These are phyloP conservation scores for Clitocybe nebularis DNA, from an alignment of 1,284 basidiomycete genomes.

Conservation along the genomic window DNA sequence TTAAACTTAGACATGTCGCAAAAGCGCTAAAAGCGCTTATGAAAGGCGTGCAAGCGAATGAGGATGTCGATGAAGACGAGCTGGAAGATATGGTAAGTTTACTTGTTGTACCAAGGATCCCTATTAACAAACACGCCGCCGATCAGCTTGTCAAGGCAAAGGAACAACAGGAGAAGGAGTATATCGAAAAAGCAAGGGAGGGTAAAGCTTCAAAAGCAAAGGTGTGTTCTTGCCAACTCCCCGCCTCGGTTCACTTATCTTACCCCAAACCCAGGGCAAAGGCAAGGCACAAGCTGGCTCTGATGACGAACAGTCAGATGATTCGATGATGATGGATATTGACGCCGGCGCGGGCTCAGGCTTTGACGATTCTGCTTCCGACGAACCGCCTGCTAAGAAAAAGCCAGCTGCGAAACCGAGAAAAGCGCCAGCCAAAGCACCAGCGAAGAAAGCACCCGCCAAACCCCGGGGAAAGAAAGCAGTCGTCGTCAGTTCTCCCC, in stretches of 20 bases:
- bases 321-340: constrained; percentile 78
- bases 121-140: background rate
- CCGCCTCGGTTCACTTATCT: background rate
- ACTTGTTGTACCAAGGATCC: background rate
- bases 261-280: constrained; percentile 41
- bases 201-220: constrained; percentile 36
- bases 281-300: constrained; percentile 34
- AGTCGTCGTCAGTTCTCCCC: constrained; percentile 25
- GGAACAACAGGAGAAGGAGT: constrained; percentile 62
- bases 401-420: constrained; percentile 25
- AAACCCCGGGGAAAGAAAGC: constrained; percentile 46
- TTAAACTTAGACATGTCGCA: constrained; percentile 59
- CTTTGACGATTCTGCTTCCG: constrained; percentile 48
- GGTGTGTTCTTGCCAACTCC: constrained; percentile 12
- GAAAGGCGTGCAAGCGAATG: constrained; percentile 57
- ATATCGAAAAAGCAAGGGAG: constrained; percentile 40
- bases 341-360: constrained; percentile 49
- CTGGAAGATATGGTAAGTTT: constrained; percentile 75
- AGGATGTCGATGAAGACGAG: constrained; percentile 70
- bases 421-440: constrained; percentile 37
- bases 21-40: constrained; percentile 60
- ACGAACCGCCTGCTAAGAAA: constrained; percentile 49
- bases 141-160: constrained; percentile 61
- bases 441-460: constrained; percentile 31
- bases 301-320: constrained; percentile 55